A percentile compares a stretch with the other conserved stretches of the same genome.
Evolutionary conservation across 495 filamentous ascomycete genomes (phyloP).

Genomic region (Penicillium psychrofluorescens): DNA sequence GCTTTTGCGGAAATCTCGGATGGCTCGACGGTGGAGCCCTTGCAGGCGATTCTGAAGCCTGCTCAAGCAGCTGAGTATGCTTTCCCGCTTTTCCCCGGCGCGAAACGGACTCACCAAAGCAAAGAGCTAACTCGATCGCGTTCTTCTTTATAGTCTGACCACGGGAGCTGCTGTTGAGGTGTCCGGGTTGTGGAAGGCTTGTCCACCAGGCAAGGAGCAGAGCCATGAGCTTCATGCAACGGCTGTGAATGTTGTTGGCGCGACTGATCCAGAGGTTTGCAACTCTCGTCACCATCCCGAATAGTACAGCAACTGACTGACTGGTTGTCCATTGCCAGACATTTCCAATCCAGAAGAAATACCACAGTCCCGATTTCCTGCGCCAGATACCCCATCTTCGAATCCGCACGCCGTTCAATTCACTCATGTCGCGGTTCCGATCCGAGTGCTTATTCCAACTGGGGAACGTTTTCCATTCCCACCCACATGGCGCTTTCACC

Average conservation of each 20-base stretch:
- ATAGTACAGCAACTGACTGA: no score
- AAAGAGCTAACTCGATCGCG: slow-evolving; percentile 3
- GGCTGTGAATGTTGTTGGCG: slow-evolving; percentile 62
- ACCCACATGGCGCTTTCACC: slow-evolving; percentile 54
- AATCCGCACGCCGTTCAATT: slow-evolving; percentile 72
- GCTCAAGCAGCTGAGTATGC: slow-evolving; percentile 71
- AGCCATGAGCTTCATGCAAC: slow-evolving; percentile 72
- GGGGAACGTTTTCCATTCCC: slow-evolving; percentile 60
- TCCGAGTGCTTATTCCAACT: slow-evolving; percentile 77
- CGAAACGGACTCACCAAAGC: background rate
- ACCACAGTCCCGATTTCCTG: slow-evolving; percentile 81
- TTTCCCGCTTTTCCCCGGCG: slow-evolving; percentile 16
- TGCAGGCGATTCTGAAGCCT: slow-evolving; percentile 78
- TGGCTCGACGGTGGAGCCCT: slow-evolving; percentile 68
- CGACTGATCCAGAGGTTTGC: slow-evolving; percentile 60
- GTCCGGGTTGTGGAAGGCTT: slow-evolving; percentile 71
- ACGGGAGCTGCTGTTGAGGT: slow-evolving; percentile 75
- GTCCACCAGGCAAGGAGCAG: slow-evolving; percentile 60
- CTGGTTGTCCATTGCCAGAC: slow-evolving; percentile 41
- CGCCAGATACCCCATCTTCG: slow-evolving; percentile 87
- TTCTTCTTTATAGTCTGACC: slow-evolving; percentile 50
- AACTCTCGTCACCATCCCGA: background rate
- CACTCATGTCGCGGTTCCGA: slow-evolving; percentile 72
- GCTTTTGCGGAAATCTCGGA: slow-evolving; percentile 83
- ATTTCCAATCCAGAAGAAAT: slow-evolving; percentile 91